Base-by-base conservation (phyloP, 1,139 yeast genomes). In the Geotrichum histeridarum region DNA sequence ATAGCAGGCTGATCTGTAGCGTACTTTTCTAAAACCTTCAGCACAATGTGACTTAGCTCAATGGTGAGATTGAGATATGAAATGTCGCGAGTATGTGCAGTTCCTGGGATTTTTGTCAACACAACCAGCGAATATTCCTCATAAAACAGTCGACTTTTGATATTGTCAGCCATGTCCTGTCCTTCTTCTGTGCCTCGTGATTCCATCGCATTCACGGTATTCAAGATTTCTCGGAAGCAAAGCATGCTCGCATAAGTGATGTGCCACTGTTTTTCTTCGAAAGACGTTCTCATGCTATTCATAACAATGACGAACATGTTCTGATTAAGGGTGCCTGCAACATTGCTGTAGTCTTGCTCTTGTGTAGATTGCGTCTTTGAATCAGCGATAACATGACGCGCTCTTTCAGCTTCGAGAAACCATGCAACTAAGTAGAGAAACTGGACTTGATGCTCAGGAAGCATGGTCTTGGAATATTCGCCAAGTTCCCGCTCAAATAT, bases 351-450 rank as follows among this genome's bases (percentile, higher is more conserved):
- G 57, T 84, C 84, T 30, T 60, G 58, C 6, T 54, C 56, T 8
- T 42, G 44, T 1, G 42, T 27, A 48, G 27, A 47, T 57, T 37
- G 57, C 59, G 17, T 36, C 45, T n/a, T 35, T 31, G 48, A 55
- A 59, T 49, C 52, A 35, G 51, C 56, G 18, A 38, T 33, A 32
- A 53, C 43, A 18, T 48, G 18, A 9, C 66, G 57, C 1, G 57
- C 57, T 2, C 61, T 55, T 51, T 68, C 74, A 2, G 70, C 72
- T 14, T 64, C 76, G 35, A 82, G 64, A 63, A 89, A 86, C 96
- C 96, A 93, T 0, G 90, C 76, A 8, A 79, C 73, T 4, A 88
- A 73, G 57, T 80, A 74, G 53, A 87, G 78, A 66, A 79, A 90
- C 51, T 81, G 80, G 53, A 73, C 66, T 50, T 68, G 69, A 51